Evolutionary conservation across 2,329 filamentous ascomycete species (phyloP), one percentile per base, ranked within the genome.

Genomic region (Penicillium sp.): DNA sequence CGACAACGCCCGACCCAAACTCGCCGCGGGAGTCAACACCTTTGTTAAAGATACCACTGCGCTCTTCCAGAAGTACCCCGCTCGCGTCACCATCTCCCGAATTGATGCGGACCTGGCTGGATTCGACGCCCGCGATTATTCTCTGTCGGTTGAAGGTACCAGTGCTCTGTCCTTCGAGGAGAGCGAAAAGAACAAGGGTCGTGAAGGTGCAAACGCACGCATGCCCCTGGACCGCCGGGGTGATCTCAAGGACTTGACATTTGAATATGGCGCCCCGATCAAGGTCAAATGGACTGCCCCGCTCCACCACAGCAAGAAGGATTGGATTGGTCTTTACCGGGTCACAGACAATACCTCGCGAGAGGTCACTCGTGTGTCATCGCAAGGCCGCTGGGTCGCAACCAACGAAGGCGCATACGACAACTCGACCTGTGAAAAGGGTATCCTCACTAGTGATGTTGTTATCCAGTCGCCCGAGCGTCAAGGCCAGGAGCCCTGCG

Each of bases 301-400:
- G 0, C 81, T 86, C 38, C 90, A 92, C 63, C 94, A 97, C 76
- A 88, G 87, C 77, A 92, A 89, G 72, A 89, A 89, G 68, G 94
- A 99, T 74, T 99, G 94, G 94, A 87, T 99, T 53, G 93, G 93
- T 4, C 82, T 99, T 6, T 99, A 97, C 79, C 92, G 93, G 85
- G 91, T 99, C 3, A 92, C 91, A 3, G 93, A 97, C 75, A 99
- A 97, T 71, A 85, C 87, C 7, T 94, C 90, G 8, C 86, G 93
- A 41, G 90, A 96, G 40, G 80, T 88, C 15, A 96, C 94, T 2
- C 87, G 90, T 52, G 86, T 97, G 10, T 86, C 91, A 4, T 95
- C 91, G 1, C 86, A 93, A 55, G 93, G 93, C 38, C 87, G 94
- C 57, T 99, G 94, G 94, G 82, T 91, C 35, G 89, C 93, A 0